These are phyloP conservation scores for Hypoxylon trugodes DNA, from an alignment of 495 filamentous ascomycete species.

Conservation along the genomic window DNA sequence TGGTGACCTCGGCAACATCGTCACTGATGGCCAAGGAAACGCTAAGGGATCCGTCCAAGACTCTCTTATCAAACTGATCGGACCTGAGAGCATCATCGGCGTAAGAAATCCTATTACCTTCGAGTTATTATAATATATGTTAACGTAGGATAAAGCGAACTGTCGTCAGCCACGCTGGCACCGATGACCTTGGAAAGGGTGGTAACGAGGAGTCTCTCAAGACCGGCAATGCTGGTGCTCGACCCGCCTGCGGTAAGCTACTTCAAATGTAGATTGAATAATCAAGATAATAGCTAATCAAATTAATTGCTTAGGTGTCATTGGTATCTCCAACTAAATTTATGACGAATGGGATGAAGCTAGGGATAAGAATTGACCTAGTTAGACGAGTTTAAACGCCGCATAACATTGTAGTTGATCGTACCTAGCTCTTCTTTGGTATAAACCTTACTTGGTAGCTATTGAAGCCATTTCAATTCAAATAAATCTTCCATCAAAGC, in stretches of 20 bases:
- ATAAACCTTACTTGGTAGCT: slow-evolving; percentile 5
- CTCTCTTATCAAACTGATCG: slow-evolving; percentile 89
- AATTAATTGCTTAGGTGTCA: slow-evolving; percentile 68
- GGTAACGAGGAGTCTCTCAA: slow-evolving; percentile 92
- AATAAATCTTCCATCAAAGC: neutral
- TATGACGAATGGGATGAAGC: neutral
- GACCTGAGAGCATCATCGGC: slow-evolving; percentile 92
- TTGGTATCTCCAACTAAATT: slow-evolving; percentile 77
- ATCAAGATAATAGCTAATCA: slow-evolving; percentile 10
- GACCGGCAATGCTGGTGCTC: slow-evolving; percentile 92
- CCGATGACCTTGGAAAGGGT: slow-evolving; percentile 93
- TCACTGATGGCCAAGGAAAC: slow-evolving; percentile 91
- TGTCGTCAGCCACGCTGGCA: slow-evolving; percentile 91
- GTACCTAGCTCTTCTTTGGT: slow-evolving; percentile 16
- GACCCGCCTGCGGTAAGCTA: slow-evolving; percentile 88
- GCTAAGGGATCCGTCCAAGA: slow-evolving; percentile 78
- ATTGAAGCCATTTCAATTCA: neutral
- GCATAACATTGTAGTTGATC: slow-evolving; percentile 14
- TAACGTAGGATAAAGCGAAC: slow-evolving; percentile 70
- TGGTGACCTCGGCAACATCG: slow-evolving; percentile 96
- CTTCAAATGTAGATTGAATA: slow-evolving; percentile 1
- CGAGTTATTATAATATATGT: neutral
- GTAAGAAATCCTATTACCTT: slow-evolving; percentile 62
- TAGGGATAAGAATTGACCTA: slow-evolving; percentile 5
- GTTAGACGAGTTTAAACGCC: slow-evolving; percentile 15